Conservation (phyloP, 169 alveolate species). For the Blepharisma undulans region DNA sequence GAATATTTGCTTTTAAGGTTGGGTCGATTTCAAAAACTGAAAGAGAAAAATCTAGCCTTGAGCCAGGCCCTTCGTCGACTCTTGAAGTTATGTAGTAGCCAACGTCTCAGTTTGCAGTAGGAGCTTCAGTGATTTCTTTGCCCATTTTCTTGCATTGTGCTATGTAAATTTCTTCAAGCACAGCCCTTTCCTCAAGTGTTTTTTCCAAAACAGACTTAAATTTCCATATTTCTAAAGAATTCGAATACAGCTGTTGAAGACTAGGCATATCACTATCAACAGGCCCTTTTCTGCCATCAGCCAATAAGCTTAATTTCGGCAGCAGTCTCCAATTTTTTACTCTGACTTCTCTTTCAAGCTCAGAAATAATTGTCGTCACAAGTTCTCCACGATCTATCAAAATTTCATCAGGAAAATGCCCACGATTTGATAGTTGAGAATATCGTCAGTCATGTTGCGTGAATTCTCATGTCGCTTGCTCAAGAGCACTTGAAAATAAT, state of each 20-base stretch:
- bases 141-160: background rate
- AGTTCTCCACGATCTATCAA: background rate
- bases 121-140: background rate
- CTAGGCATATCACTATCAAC: background rate
- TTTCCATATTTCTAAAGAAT: background rate
- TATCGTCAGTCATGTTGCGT: background rate
- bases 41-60: slow-evolving; percentile 39
- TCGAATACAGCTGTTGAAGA: background rate
- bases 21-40: slow-evolving; percentile 73
- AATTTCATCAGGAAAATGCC: background rate
- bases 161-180: slow-evolving; percentile 1
- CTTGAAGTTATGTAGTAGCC: background rate
- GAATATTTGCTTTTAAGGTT: slow-evolving; percentile 53
- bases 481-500: background rate
- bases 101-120: background rate
- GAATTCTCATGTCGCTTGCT: slow-evolving; percentile 1
- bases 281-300: background rate
- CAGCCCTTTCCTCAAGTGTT: background rate
- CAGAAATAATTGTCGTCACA: background rate
- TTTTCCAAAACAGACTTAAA: background rate
- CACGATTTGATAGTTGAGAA: background rate
- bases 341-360: background rate
- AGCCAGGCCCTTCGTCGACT: slow-evolving; percentile 59
- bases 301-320: background rate
- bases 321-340: background rate